Base-by-base conservation (phyloP, 140 eudicot genomes). In the Anethum foeniculum region DNA sequence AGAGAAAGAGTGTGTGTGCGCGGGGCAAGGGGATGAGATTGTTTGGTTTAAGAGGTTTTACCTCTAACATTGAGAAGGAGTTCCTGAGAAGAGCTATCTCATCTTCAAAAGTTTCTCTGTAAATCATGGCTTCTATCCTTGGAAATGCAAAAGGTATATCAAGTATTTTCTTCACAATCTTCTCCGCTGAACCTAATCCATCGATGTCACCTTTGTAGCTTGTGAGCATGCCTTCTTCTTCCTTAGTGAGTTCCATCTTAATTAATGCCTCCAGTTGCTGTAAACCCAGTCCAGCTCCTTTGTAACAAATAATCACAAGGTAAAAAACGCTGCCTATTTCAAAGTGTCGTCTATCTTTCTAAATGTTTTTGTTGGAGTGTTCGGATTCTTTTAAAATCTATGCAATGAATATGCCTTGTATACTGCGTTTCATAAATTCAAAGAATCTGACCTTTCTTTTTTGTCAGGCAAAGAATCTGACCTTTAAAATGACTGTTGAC, bases 191-290 rank as follows among this genome's bases (percentile, higher is more conserved):
- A 6, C 94, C 96, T 79, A 94, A 84, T 73, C 92, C 95, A 15
- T 56, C 74, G 18, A 78, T 65, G 54, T 90, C 85, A 56, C 97
- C 96, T 86, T 90, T 88, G 82, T 84, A 87, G 81, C 83, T 84
- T 23, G 83, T 81, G 39, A 94, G 93, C 82, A 90, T 92, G 62
- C 83, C 86, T 83, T 86, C 96, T 84, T 92, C 97, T 75, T 94
- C 99, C 76, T 89, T 89, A 14, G 98, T 94, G 47, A 96, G 97
- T 60, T 87, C 97, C 96, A 92, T 92, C 89, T 89, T 92, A 41
- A 84, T 86, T 38, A 94, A 82, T 68, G 97, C 95, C 84, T 94
- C 97, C 80, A 94, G 87, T 39, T 94, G 96, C 84, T 92, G 97
- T 83, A 93, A 65, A 75, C 88, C 77, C 84, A 94, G 83, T 11